Percentiles rank a stretch among this genome's conserved stretches.
Conservation (phyloP, 176 grass and related monocot genomes). For the Oryza brachyantha region DNA sequence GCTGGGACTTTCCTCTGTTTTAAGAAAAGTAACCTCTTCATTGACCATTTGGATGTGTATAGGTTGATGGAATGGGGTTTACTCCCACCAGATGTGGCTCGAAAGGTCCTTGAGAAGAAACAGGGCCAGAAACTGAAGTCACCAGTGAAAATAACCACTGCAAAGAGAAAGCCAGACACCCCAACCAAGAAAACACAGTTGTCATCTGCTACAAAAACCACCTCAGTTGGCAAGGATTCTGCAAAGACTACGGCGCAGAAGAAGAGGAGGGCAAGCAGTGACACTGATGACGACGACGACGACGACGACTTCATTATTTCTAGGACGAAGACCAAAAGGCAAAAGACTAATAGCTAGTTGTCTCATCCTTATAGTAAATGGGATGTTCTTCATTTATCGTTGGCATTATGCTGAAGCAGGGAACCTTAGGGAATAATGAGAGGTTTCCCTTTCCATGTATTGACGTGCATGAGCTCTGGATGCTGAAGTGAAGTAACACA, state of each 20-base stretch:
- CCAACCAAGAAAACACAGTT: conserved; percentile 19
- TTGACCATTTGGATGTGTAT: conserved; percentile 18
- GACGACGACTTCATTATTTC: conserved; percentile 40
- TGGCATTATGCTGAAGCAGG: conserved; percentile 27
- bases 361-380: neutral
- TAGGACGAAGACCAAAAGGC: conserved; percentile 41
- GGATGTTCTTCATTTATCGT: neutral
- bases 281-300: conserved; percentile 31
- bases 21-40: conserved; percentile 25
- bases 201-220: conserved; percentile 28
- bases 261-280: conserved; percentile 52
- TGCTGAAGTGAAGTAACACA: neutral
- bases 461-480: neutral
- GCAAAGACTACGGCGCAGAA: conserved; percentile 30
- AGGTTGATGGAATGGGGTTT: conserved; percentile 95
- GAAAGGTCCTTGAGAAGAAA: conserved; percentile 49
- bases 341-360: conserved; percentile 44
- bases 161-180: conserved; percentile 31
- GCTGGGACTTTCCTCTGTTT: neutral
- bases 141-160: conserved; percentile 39
- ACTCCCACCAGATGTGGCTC: conserved; percentile 53
- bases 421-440: conserved; percentile 10
- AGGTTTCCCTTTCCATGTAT: conserved; percentile 4
- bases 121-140: conserved; percentile 54
- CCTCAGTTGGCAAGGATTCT: neutral